Evolutionary conservation across 2,329 filamentous ascomycete species (phyloP), one percentile per base, ranked within the genome.

Genomic region (Xylogone sp.): DNA sequence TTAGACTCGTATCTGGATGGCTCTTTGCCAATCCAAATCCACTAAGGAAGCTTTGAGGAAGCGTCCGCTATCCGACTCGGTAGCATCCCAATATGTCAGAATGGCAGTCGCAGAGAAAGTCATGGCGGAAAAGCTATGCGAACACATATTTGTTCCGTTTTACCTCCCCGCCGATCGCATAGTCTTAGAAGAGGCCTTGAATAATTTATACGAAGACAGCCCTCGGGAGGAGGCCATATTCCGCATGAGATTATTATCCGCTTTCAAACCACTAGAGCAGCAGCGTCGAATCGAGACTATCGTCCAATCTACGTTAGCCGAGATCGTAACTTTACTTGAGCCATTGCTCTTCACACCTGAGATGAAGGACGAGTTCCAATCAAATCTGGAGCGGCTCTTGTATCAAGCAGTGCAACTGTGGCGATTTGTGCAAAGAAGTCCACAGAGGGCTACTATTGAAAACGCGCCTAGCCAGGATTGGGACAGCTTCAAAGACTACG

Each of bases 61-160:
- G 21, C 31, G 39, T 13, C 49, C 49, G 5, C n/a, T 51, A 42
- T 51, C 49, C 2, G 39, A 48, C 31, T 46, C 44, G 1, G 16
- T 43, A 18, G 29, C 31, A 21, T 51, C 49, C 48, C 49, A 51
- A 43, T 51, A 42, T 34, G 21, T 51, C 13, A n/a, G 49, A 2
- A 51, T 48, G 45, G 49, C 49, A 18, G 49, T 45, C 13, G 49
- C 49, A n/a, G 44, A 51, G 45, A 51, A 51, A 39, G 47, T 51
- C 24, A 48, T 51, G 29, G 49, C 49, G 3, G 27, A 48, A 7
- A 47, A 43, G 29, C 22, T 51, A 43, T 51, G 44, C 31, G 39
- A 24, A n/a, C 48, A 48, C 21, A 48, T 51, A 16, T 51, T 51
- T 21, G 44, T 34, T 20, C 49, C 42, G 43, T 51, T 46, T 24